Evolutionary conservation across 352 stramenopile genomes (phyloP), one percentile per base, ranked within the genome.

Genomic region (Phytophthora pseudosyringae): DNA sequence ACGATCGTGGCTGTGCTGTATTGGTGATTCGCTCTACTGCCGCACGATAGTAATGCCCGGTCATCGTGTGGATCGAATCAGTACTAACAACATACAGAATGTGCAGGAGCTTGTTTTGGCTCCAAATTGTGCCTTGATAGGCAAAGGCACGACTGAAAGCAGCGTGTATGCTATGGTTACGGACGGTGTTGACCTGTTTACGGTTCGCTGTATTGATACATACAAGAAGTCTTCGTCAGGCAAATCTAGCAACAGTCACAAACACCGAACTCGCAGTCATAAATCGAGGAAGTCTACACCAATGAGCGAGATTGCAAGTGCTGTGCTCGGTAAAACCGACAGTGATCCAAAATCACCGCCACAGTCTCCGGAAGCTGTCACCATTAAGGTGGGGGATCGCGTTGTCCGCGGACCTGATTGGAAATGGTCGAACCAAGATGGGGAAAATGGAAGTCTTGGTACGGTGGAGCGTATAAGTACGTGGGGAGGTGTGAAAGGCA

Each of bases 401-500:
- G 83, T 93, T 45, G 54, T 93, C 39, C 78, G 85, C 47, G 85
- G 85, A 0, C 85, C 85, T 41, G 79, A 92, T 40, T 93, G 85
- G 85, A 93, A 93, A 63, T 93, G 85, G 85, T 87, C 80, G 15
- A 83, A 86, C 33, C 85, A 93, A 74, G 85, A 93, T 61, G 85
- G 85, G 1, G 78, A 86, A 51, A 71, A 83, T 46, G 85, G 80
- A 28, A 77, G 69, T 18, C 55, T 68, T 5, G 85, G 85, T n/a
- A 94, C 81, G 4, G 85, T 94, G 13, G 83, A 92, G 45, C 76
- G 83, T 35, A 91, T 92, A 47, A 90, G 79, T 35, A 89, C 83
- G 2, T 94, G 85, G 85, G 85, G 85, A 59, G 81, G 81, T 15
- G 74, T 92, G 8, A 84, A 90, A 72, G 81, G 80, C 13, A 91